These are phyloP conservation scores for Endotrypanum monterogeii DNA, from an alignment of 208 protist genomes.

Conservation along the genomic window DNA sequence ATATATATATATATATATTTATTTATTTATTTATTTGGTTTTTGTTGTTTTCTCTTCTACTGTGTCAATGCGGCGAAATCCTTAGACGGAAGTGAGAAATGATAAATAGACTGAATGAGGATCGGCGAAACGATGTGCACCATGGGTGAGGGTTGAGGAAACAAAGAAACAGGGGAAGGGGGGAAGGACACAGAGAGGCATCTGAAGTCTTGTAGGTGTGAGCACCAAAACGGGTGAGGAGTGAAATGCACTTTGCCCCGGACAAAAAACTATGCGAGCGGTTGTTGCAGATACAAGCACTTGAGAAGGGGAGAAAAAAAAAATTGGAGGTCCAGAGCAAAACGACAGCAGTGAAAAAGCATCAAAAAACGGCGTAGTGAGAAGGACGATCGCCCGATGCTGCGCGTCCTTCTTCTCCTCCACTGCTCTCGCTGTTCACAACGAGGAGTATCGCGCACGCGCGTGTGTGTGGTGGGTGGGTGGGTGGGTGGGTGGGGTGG, in stretches of 20 bases:
- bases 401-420: no score
- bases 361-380: background rate
- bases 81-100: background rate
- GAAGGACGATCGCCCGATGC: background rate
- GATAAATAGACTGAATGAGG: background rate
- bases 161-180: background rate
- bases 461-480: no score
- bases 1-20: background rate
- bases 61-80: background rate
- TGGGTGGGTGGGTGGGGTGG: no score
- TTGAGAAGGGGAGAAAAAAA: background rate
- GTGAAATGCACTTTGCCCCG: background rate
- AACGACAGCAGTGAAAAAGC: background rate
- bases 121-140: background rate
- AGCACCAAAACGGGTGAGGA: no score
- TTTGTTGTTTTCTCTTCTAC: background rate
- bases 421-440: no score
- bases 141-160: no score
- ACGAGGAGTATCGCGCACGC: no score
- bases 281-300: background rate
- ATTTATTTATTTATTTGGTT: background rate
- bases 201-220: background rate
- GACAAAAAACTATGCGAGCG: background rate
- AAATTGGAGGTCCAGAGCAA: no score
- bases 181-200: background rate